Percentiles rank a stretch among this genome's conserved stretches.
Conservation (phyloP, 1,284 basidiomycete genomes). For the Singerocomus rubriflavus region DNA sequence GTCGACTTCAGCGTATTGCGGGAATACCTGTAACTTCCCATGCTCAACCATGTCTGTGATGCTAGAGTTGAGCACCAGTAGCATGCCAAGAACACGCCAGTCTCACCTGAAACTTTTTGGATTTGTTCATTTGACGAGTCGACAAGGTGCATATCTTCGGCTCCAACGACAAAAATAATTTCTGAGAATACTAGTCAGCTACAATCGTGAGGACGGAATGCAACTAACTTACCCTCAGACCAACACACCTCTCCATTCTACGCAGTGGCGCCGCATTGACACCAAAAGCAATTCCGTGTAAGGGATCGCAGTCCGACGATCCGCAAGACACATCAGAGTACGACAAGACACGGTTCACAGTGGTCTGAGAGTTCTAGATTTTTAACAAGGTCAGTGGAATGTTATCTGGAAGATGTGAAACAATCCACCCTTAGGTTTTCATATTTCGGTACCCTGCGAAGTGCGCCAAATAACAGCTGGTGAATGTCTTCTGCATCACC, state of each 20-base stretch:
- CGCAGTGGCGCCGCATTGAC: neutral
- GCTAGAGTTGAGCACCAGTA: neutral
- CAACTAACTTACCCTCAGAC: slow-evolving; percentile 1
- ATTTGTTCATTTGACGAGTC: slow-evolving; percentile 1
- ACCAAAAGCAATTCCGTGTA: neutral
- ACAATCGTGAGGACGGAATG: neutral
- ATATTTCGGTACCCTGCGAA: slow-evolving; percentile 18
- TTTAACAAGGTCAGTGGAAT: neutral
- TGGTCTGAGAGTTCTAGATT: neutral
- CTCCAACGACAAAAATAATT: neutral
- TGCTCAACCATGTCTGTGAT: slow-evolving; percentile 11
- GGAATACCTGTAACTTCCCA: neutral
- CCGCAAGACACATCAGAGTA: neutral
- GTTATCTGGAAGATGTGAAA: neutral
- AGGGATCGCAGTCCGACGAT: slow-evolving; percentile 1
- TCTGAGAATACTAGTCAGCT: slow-evolving; percentile 11
- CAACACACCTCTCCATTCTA: neutral
- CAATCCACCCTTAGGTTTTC: slow-evolving; percentile 19
- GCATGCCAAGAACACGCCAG: neutral
- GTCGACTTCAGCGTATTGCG: neutral
- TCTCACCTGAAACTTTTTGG: slow-evolving; percentile 12
- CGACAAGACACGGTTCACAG: neutral
- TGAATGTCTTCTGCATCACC: slow-evolving; percentile 11
- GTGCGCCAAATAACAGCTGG: neutral
- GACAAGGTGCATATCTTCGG: neutral